A percentile compares a stretch with the other conserved stretches of the same genome.
Conservation (phyloP, 1,284 basidiomycete genomes). For the Melampsora larici-populina region DNA sequence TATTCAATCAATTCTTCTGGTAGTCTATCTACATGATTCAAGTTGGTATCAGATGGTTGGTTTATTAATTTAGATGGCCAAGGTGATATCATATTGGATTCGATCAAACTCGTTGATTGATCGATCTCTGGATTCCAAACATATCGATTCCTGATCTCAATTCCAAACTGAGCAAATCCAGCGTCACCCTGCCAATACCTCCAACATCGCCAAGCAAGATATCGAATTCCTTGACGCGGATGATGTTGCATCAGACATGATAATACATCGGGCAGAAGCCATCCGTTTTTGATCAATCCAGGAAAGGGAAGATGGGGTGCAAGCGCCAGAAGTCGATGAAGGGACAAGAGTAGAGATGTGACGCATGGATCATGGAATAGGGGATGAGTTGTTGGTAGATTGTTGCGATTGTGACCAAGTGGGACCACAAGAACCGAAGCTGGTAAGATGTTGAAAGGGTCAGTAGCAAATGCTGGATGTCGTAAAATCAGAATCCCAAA, state of each 20-base stretch:
- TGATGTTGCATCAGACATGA: conserved; percentile 30
- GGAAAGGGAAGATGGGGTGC: conserved; percentile 43
- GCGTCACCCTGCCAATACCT: conserved; percentile 35
- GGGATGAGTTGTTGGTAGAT: conserved; percentile 16
- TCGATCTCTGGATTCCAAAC: conserved; percentile 10
- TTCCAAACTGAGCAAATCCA: conserved; percentile 5
- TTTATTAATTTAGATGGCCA: conserved; percentile 6
- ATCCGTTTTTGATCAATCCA: conserved; percentile 31
- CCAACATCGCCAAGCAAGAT: conserved; percentile 43
- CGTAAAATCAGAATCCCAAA: conserved; percentile 30
- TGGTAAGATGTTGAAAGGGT: conserved; percentile 38
- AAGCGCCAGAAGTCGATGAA: conserved; percentile 25
- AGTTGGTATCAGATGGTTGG: background rate
- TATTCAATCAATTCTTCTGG: conserved; percentile 25
- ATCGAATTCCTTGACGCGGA: conserved; percentile 30
- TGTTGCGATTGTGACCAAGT: background rate
- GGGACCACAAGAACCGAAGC: background rate
- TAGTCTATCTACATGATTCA: conserved; percentile 10
- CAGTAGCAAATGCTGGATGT: conserved; percentile 33
- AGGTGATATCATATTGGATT: conserved; percentile 16
- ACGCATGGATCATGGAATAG: conserved; percentile 18
- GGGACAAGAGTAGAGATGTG: conserved; percentile 8
- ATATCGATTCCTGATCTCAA: conserved; percentile 28
- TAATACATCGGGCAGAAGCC: conserved; percentile 18
- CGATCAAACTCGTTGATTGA: conserved; percentile 11